Evolutionary conservation across 257 asterid species (phyloP), one percentile per base, ranked within the genome.

Genomic region (Solanum clarkiae): DNA sequence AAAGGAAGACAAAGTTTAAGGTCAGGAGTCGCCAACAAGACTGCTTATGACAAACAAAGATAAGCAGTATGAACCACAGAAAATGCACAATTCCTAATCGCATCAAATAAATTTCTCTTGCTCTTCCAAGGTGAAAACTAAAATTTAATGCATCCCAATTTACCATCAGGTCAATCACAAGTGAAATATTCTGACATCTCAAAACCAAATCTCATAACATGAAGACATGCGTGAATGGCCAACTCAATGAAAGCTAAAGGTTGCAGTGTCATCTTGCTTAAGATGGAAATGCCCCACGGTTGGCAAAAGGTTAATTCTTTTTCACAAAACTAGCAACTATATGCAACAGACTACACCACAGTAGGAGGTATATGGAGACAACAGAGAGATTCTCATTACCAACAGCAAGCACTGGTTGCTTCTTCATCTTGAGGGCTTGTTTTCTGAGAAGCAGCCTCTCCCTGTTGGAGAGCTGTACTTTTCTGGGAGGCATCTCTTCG

Each of bases 381-480:
- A 17, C 32, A 20, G 77, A 77, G 75, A 55, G 44, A 44, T 77
- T 7, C 29, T 51, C 47, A 83, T 92, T 96, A 96, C 98, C 99
- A 84, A 95, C 86, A 81, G 99, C 92, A 47, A 97, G 91, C 88
- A 97, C 89, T 7, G 97, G 97, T 45, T 29, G 93, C 72, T 87
- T 93, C 89, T 80, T 95, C 89, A 89, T 90, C 89, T 82, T 89
- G 85, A 97, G 93, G 45, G 98, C 98, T 86, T 92, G 98, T 89
- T 91, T 95, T 83, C 99, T 90, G 84, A 97, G 91, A 86, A 92
- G 93, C 85, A 97, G 93, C 89, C 99, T 92, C 93, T 97, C 98
- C 90, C 85, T 94, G 87, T 97, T 97, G 83, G 98, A 93, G 80
- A 97, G 98, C 69, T 86, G 93, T 81, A 87, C 40, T 59, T 89